Base-by-base conservation (phyloP, 495 filamentous ascomycete genomes). In the Aspergillus leporis region DNA sequence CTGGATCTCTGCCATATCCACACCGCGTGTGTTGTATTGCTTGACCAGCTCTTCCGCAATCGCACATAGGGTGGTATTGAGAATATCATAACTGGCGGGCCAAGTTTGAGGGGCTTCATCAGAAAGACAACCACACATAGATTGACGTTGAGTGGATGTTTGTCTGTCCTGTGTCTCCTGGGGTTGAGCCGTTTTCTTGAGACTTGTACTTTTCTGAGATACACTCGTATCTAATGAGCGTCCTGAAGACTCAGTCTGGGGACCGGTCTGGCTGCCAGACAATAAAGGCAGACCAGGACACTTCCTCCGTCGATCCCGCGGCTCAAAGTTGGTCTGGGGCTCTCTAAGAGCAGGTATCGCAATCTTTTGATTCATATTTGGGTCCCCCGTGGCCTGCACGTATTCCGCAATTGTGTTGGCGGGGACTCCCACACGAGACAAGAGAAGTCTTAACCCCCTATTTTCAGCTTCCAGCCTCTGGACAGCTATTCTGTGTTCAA, bases 401-500 rank as follows among this genome's bases (percentile, higher is more conserved):
- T 77, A 77, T 32, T 67, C 65, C 19, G 74, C 66, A n/a, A 77
- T 51, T 2, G 65, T 36, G 18, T 57, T 61, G 9, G 48, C 4
- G 2, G 74, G 57, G 10, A 75, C 28, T 4, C 76, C 76, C 14
- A 66, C 52, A 13, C 61, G 61, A 12, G 55, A 54, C 18, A 78
- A 45, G 8, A 78, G 60, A 32, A 49, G 45, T 52, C 53, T 69
- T 40, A 79, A 55, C 28, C 67, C 67, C 4, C 60, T 60, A 54
- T 79, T 79, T 60, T 79, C 76, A 0, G 70, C 68, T 52, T 77
- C 67, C 0, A 78, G 50, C 53, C 63, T 76, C 61, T 79, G 76
- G 8, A 70, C 56, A 1, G 60, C 59, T 5, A 79, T 53, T 34
- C 74, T 63, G 47, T 78, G 65, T 40, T 74, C 66, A 8, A 79